These are phyloP conservation scores for Fusarium circinatum DNA, from an alignment of 2,329 filamentous ascomycete species.

Conservation along the genomic window DNA sequence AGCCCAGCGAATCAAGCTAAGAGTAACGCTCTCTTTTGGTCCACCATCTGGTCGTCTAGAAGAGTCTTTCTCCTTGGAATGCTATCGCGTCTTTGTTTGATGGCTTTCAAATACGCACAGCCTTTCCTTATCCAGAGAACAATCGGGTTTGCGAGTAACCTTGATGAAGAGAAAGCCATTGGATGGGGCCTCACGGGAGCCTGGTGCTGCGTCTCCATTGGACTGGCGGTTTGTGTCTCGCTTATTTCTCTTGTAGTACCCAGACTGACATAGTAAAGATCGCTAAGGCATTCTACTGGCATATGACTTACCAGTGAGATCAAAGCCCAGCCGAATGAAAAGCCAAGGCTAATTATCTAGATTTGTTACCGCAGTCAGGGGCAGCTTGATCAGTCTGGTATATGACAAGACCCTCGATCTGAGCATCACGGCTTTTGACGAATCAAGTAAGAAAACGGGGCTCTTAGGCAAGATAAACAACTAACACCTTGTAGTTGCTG, in stretches of 20 bases:
- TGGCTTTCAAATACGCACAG: constrained; percentile 14
- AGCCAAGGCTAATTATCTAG: neutral
- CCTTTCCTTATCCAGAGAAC: constrained; percentile 13
- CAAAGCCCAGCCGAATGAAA: neutral
- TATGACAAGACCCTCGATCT: constrained; percentile 16
- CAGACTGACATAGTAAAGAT: neutral
- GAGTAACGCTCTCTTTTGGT: constrained; percentile 16
- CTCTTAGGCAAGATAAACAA: accelerated
- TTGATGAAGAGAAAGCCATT: neutral
- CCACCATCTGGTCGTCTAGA: neutral
- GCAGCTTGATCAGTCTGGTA: constrained; percentile 7
- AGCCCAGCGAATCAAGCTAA: neutral
- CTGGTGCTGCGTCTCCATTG: constrained; percentile 7
- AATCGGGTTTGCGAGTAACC: neutral
- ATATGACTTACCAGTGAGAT: constrained; percentile 14
- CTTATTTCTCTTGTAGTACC: too few relatives aligned
- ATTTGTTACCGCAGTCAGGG: constrained; percentile 7
- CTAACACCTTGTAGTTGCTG: neutral
- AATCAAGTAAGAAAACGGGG: neutral
- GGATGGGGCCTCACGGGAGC: constrained; percentile 16
- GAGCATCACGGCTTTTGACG: constrained; percentile 19
- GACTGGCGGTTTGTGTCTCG: neutral
- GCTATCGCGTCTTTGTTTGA: constrained; percentile 4
- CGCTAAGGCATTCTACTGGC: constrained; percentile 9
- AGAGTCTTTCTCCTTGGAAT: neutral